Conservation (phyloP, 352 stramenopile species). For the Peronospora farinosa region DNA sequence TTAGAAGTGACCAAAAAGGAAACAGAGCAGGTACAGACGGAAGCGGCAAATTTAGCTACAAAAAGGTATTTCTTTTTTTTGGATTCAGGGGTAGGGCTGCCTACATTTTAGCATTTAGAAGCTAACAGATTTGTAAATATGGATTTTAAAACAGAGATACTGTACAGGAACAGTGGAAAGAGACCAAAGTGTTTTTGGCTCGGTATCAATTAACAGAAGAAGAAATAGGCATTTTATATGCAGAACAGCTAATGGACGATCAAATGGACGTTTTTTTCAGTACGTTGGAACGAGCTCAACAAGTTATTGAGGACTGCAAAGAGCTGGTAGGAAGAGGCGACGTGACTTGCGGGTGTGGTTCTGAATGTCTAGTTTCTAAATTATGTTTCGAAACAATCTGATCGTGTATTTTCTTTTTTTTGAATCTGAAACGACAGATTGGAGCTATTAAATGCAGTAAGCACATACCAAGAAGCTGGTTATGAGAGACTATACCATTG, state of each 20-base stretch:
- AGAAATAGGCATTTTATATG: constrained; percentile 55
- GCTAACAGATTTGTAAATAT: no score
- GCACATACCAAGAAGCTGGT: constrained; percentile 75
- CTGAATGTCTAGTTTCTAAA: neutral
- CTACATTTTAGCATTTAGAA: neutral
- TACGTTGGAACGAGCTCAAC: constrained; percentile 60
- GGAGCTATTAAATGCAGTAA: constrained; percentile 82
- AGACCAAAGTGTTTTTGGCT: constrained; percentile 54
- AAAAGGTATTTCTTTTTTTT: constrained; percentile 43
- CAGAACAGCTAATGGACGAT: constrained; percentile 30
- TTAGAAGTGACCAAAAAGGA: constrained; percentile 56
- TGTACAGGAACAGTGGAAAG: constrained; percentile 41
- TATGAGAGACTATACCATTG: constrained; percentile 86
- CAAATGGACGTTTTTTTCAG: constrained; percentile 59
- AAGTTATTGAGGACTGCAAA: constrained; percentile 67
- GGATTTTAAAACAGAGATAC: constrained; percentile 26
- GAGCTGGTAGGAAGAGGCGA: constrained; percentile 40
- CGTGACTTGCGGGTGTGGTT: constrained; percentile 35
- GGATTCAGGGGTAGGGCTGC: no score
- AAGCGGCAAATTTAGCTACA: constrained; percentile 35
- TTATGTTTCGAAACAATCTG: neutral
- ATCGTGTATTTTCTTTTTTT: neutral
- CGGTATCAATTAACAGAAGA: constrained; percentile 66
- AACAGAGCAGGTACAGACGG: constrained; percentile 58
- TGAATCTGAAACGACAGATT: constrained; percentile 31